A percentile compares a stretch with the other conserved stretches of the same genome.
Conservation (phyloP, 2,329 filamentous ascomycete genomes). For the Colletotrichum endophyticum region DNA sequence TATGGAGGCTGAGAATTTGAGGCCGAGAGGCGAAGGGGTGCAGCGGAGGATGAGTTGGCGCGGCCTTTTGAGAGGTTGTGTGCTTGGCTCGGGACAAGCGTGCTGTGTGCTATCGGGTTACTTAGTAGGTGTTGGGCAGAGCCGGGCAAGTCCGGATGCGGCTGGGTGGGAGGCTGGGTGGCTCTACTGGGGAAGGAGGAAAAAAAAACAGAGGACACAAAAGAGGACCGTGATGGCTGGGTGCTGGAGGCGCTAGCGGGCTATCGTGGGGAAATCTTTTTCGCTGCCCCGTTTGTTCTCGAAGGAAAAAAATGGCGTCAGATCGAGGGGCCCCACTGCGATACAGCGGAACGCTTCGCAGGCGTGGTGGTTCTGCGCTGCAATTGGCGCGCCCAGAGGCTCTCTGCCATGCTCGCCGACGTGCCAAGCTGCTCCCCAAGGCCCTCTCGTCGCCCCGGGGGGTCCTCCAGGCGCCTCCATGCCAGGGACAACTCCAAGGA, state of each 20-base stretch:
- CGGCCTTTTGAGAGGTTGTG: neutral
- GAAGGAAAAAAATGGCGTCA: constrained; percentile 20
- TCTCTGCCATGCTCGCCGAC: neutral
- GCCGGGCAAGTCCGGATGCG: constrained; percentile 12
- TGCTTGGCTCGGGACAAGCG: neutral
- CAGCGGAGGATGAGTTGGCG: neutral
- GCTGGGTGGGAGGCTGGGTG: neutral
- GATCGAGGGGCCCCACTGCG: neutral
- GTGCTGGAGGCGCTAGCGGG: neutral
- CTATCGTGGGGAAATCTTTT: constrained; percentile 15
- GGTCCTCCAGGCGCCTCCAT: neutral
- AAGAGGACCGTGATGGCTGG: constrained; percentile 12
- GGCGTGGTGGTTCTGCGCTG: neutral
- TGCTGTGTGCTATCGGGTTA: neutral
- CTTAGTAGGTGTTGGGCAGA: neutral
- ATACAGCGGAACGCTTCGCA: neutral
- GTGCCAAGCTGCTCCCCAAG: neutral
- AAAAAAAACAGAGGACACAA: neutral
- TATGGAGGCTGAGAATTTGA: neutral
- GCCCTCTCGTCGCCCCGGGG: neutral
- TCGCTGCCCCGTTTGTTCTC: constrained; percentile 15
- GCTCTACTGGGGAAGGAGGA: neutral
- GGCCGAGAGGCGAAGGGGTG: neutral
- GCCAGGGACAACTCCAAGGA: neutral
- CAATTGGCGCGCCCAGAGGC: neutral